These are phyloP conservation scores for Sphaerulina vaccinii DNA, from an alignment of 2,329 filamentous ascomycete species.

Conservation along the genomic window DNA sequence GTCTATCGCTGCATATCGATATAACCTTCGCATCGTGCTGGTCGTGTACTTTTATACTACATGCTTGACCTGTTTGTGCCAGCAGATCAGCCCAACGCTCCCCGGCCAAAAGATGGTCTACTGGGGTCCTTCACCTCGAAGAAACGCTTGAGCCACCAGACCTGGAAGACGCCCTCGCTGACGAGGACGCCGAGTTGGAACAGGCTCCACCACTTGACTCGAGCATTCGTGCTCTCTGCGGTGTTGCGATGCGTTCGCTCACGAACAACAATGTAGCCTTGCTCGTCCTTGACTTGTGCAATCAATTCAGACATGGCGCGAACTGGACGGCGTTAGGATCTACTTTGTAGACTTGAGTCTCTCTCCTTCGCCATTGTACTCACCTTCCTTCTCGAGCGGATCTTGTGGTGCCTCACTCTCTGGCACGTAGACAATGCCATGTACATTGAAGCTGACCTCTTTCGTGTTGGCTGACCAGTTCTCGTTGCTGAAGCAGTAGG, in stretches of 20 bases:
- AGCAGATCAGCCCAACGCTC: constrained; percentile 33
- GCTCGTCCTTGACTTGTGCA: constrained; percentile 93
- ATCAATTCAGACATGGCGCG: constrained; percentile 80
- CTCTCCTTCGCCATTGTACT: constrained; percentile 28
- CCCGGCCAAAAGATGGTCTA: constrained; percentile 31
- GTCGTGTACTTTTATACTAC: constrained; percentile 33
- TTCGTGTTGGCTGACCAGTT: constrained; percentile 95
- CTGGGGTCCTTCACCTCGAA: constrained; percentile 36
- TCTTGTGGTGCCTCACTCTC: constrained; percentile 81
- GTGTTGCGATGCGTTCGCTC: constrained; percentile 98
- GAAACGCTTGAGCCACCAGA: constrained; percentile 99
- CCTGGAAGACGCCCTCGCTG: constrained; percentile 93
- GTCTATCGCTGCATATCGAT: constrained; percentile 17
- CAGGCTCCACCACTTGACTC: constrained; percentile 99
- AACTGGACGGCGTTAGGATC: constrained; percentile 54
- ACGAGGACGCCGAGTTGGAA: constrained; percentile 89
- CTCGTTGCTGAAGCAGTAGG: constrained; percentile 99
- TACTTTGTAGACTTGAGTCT: not conserved
- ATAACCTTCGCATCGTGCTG: constrained; percentile 8
- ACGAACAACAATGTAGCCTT: constrained; percentile 91
- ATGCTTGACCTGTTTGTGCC: constrained; percentile 39
- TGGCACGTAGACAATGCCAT: constrained; percentile 95
- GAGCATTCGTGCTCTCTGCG: constrained; percentile 93
- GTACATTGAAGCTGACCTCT: constrained; percentile 98
- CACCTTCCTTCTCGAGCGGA: constrained; percentile 87